Base-by-base conservation (phyloP, 352 stramenopile species). In the Pythium graminicola region DNA sequence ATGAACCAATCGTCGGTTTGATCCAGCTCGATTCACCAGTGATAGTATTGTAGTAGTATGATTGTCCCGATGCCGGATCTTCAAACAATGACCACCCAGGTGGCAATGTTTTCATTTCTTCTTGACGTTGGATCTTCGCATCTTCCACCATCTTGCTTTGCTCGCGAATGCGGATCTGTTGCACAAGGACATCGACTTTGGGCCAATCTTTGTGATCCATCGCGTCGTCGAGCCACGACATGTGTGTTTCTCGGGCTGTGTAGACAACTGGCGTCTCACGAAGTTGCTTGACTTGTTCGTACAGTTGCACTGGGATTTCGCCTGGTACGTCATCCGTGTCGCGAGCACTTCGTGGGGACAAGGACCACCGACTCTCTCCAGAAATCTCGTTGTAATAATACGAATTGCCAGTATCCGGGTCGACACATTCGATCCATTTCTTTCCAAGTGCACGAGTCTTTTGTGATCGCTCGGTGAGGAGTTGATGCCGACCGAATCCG, bases 381-480 rank as follows among this genome's bases (percentile, higher is more conserved):
- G 78, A 96, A 51, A 88, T 70, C 50, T 86, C 85, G 52, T 97
- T 97, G 67, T 91, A 95, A 52, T 97, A 97, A 62, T 93, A 97
- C 31, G 90, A 78, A 57, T 94, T 68, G 22, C 76, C 75, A 11
- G 76, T 89, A 31, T 85, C 81, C 3, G 67, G 50, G 54, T 97
- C 85, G 22, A 89, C 60, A 39, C 76, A 69, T 53, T 96, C 85
- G 40, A 93, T 59, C 89, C 89, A 97, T 35, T 86, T 86, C 43
- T 73, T 76, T 16, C 75, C 78, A 3, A 90, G 64, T 13, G 56
- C 38, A 16, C 76, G 73, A 33, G 11, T 46, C 24, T 55, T 61
- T 28, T 57, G 48, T 2, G 58, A 64, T 2, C 57, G 57, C 23
- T 59, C 57, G 1, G 57, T 59, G 10, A 64, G 36, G 17, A 59